These are phyloP conservation scores for Volvox reticuliferus DNA, from an alignment of 139 green algal species.

Conservation along the genomic window DNA sequence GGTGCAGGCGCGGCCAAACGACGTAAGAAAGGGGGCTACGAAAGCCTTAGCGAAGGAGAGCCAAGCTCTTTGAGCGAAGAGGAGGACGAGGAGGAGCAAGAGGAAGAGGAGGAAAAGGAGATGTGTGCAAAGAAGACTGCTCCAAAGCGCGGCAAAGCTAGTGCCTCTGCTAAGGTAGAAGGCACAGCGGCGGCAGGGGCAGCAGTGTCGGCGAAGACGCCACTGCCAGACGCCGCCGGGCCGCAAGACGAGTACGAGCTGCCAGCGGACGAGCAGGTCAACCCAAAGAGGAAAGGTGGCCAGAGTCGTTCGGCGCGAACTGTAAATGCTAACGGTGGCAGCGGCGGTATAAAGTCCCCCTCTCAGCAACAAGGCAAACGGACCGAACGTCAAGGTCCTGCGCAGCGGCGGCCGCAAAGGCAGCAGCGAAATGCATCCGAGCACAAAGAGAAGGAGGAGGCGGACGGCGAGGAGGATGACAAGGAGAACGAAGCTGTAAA, in stretches of 20 bases:
- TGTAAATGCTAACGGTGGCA: background rate
- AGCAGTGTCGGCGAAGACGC: background rate
- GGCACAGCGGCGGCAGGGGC: too few relatives aligned
- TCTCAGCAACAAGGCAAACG: background rate
- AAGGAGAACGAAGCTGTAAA: background rate
- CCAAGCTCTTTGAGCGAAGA: background rate
- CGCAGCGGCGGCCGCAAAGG: background rate
- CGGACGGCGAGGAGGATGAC: background rate
- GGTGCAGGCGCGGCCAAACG: background rate
- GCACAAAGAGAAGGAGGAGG: background rate
- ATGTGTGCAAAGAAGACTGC: too few relatives aligned
- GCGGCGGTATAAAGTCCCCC: background rate
- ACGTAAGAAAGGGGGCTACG: background rate
- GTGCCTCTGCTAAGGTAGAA: background rate
- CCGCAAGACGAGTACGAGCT: background rate
- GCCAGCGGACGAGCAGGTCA: background rate
- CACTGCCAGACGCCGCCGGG: background rate
- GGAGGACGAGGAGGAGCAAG: background rate
- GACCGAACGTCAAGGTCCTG: background rate
- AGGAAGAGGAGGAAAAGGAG: conserved; percentile 27
- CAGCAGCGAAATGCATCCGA: background rate
- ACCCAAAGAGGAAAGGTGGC: background rate
- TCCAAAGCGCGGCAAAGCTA: background rate
- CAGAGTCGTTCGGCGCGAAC: background rate
- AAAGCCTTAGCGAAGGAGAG: conserved; percentile 37